These are phyloP conservation scores for Alternaria hordeiaustralica DNA, from an alignment of 2,329 filamentous ascomycete species.

Conservation along the genomic window DNA sequence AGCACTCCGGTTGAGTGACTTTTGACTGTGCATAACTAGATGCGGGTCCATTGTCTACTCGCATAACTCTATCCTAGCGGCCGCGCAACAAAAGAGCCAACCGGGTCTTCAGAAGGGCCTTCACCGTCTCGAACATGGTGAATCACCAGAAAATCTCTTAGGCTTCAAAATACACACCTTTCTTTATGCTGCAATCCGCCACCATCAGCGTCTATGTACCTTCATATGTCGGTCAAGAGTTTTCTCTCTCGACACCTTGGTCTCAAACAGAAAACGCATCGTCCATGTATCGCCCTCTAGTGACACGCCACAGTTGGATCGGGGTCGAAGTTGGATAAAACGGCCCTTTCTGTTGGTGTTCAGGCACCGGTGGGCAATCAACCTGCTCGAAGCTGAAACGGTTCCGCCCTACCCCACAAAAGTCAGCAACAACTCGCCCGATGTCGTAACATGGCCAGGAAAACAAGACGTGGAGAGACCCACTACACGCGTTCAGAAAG, in stretches of 20 bases:
- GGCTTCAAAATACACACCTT: constrained; percentile 18
- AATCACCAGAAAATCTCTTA: constrained; percentile 14
- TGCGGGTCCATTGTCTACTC: constrained; percentile 27
- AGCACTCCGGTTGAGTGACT: constrained; percentile 13
- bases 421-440: constrained; percentile 40
- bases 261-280: constrained; percentile 38
- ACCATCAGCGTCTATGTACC: constrained; percentile 18
- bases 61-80: constrained; percentile 17
- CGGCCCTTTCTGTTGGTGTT: constrained; percentile 62
- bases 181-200: constrained; percentile 25
- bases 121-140: constrained; percentile 22
- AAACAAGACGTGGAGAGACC: constrained; percentile 45
- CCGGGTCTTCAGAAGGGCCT: constrained; percentile 19
- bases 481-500: constrained; percentile 67
- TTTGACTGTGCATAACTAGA: constrained; percentile 18
- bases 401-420: constrained; percentile 50
- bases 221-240: constrained; percentile 28
- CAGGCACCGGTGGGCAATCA: constrained; percentile 39
- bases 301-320: constrained; percentile 63
- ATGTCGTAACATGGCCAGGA: constrained; percentile 24
- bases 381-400: constrained; percentile 43
- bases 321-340: constrained; percentile 68
- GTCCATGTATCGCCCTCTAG: constrained; percentile 24
- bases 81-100: constrained; percentile 27
- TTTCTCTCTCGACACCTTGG: constrained; percentile 3